Percentiles rank a stretch among this genome's conserved stretches.
Evolutionary conservation across 1,284 basidiomycete species (phyloP).

Genomic region (Leccinum fallax): DNA sequence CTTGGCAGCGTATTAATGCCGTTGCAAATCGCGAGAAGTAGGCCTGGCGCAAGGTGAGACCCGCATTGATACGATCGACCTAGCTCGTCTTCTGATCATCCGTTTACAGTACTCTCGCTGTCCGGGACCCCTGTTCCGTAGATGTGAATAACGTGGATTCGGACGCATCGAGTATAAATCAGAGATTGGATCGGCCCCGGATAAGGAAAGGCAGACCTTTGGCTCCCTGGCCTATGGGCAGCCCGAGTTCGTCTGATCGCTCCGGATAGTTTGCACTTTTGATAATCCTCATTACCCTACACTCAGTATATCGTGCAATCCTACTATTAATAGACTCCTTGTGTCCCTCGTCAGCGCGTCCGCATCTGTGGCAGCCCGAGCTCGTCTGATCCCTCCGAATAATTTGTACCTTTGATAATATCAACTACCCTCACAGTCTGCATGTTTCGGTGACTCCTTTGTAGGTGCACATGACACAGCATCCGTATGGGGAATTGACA

Average conservation of each 20-base stretch:
- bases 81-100: not conserved
- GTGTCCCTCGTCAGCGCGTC: not conserved
- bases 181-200: slow-evolving; percentile 4
- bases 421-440: too few species aligned
- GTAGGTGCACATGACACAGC: too few species aligned
- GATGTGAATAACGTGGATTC: slow-evolving; percentile 22
- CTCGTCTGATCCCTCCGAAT: too few species aligned
- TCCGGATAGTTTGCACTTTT: not conserved
- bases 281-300: not conserved
- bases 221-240: slow-evolving; percentile 20
- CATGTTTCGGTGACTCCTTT: too few species aligned
- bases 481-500: too few species aligned
- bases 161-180: slow-evolving; percentile 19
- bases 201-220: not conserved
- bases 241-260: not conserved
- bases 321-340: not conserved
- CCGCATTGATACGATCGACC: not conserved
- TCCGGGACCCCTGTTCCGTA: slow-evolving; percentile 13
- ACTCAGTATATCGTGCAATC: not conserved
- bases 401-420: too few species aligned
- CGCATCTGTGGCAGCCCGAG: too few species aligned
- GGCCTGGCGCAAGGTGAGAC: slow-evolving; percentile 19
- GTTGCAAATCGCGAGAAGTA: slow-evolving; percentile 21
- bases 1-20: slow-evolving; percentile 9
- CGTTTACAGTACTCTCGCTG: slow-evolving; percentile 1